Evolutionary conservation across 768 basidiomycete genomes (phyloP).

Genomic region (Russula dissimulans): DNA sequence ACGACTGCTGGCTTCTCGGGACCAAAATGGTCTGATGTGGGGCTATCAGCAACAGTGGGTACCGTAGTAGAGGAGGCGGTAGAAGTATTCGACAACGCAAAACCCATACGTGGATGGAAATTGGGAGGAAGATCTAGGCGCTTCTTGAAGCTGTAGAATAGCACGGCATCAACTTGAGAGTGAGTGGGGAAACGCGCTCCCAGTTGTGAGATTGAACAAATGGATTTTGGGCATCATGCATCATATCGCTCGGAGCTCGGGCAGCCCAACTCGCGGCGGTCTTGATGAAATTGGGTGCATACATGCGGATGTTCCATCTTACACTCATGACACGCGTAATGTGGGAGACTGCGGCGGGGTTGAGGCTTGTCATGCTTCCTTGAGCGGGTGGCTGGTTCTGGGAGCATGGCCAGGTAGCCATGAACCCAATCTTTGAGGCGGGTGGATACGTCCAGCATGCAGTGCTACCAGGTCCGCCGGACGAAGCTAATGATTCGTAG

Average conservation of each 20-base stretch:
- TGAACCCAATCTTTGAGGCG: constrained; percentile 89
- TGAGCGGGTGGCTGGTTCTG: constrained; percentile 35
- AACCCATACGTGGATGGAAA: constrained; percentile 42
- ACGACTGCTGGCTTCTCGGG: constrained; percentile 26
- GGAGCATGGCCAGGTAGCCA: constrained; percentile 77
- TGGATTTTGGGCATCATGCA: constrained; percentile 30
- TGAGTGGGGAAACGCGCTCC: constrained; percentile 59
- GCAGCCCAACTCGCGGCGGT: constrained; percentile 44
- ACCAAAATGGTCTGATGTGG: constrained; percentile 26
- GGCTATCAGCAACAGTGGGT: background rate
- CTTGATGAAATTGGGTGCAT: constrained; percentile 76
- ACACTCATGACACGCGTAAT: constrained; percentile 72
- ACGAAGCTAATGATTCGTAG: constrained; percentile 23
- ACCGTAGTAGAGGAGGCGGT: constrained; percentile 24
- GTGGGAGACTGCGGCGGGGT: constrained; percentile 65
- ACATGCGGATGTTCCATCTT: constrained; percentile 76
- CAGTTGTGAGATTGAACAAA: constrained; percentile 66
- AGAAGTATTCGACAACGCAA: constrained; percentile 26
- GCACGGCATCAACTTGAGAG: constrained; percentile 49
- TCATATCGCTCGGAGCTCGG: constrained; percentile 23
- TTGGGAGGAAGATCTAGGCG: constrained; percentile 58
- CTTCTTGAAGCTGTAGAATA: constrained; percentile 70
- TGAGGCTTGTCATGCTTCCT: constrained; percentile 44
- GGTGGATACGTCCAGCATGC: constrained; percentile 60
- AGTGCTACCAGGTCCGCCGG: constrained; percentile 40